These are phyloP conservation scores for Schwanniomyces etchellsii DNA, from an alignment of 1,139 yeast genomes.

Conservation along the genomic window DNA sequence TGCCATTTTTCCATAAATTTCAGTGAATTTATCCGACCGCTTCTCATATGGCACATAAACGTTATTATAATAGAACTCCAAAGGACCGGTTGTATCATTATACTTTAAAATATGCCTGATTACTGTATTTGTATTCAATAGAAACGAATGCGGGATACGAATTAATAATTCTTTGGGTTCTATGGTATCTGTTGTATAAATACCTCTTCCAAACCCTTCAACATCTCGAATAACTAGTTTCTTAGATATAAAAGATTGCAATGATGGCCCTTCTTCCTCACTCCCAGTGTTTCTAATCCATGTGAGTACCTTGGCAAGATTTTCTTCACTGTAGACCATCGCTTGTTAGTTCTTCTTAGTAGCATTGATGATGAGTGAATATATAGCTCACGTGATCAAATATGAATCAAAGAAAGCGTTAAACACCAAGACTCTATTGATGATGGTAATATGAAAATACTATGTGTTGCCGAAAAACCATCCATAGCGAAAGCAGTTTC, in stretches of 20 bases:
- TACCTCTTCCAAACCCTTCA: slow-evolving; percentile 56
- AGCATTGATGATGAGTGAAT: too few relatives aligned
- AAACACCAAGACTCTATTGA: too few relatives aligned
- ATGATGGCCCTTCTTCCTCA: slow-evolving; percentile 14
- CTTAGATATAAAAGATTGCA: slow-evolving; percentile 24
- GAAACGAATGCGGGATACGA: slow-evolving; percentile 51
- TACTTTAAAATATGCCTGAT: slow-evolving; percentile 28
- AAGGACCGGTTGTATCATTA: slow-evolving; percentile 13
- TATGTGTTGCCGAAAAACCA: slow-evolving; percentile 97
- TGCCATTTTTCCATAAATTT: slow-evolving; percentile 26
- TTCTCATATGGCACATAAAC: slow-evolving; percentile 15
- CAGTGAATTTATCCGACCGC: slow-evolving; percentile 16
- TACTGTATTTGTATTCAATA: slow-evolving; percentile 59
- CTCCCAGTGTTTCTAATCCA: slow-evolving; percentile 17
- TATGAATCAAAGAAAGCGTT: too few relatives aligned
- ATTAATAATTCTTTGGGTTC: slow-evolving; percentile 39
- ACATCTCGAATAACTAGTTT: slow-evolving; percentile 22
- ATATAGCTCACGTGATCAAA: too few relatives aligned
- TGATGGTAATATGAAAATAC: slow-evolving; percentile 51
- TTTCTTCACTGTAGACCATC: too few relatives aligned
- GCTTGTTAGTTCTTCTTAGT: slow-evolving; percentile 23
- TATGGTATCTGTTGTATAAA: slow-evolving; percentile 37
- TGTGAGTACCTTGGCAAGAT: too few relatives aligned
- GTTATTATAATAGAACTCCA: slow-evolving; percentile 15
- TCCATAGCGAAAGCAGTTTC: slow-evolving; percentile 90